Percentiles rank a stretch among this genome's conserved stretches.
These are phyloP conservation scores for Phytophthora ramorum DNA, from an alignment of 352 stramenopile genomes.

Conservation along the genomic window DNA sequence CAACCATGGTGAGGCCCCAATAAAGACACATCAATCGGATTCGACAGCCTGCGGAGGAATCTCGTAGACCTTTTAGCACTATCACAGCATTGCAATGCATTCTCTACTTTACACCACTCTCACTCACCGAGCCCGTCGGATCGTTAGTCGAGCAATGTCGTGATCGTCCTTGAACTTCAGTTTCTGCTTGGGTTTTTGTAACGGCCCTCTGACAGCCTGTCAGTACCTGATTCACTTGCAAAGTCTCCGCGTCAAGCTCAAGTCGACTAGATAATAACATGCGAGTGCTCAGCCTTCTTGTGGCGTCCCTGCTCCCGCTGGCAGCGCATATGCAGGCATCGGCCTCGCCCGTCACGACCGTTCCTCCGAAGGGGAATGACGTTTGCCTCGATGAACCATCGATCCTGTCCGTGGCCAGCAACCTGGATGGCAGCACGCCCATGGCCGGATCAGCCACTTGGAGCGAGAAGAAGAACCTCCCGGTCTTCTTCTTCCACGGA, in stretches of 20 bases:
- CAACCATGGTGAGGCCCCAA: not conserved
- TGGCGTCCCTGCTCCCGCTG: conserved; percentile 10
- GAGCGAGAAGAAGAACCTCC: conserved; percentile 32
- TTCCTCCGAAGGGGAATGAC: conserved; percentile 9
- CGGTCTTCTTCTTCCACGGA: conserved; percentile 64
- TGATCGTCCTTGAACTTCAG: conserved; percentile 17
- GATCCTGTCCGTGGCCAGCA: conserved; percentile 10
- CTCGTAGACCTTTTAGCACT: no score
- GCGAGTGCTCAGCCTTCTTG: conserved; percentile 4
- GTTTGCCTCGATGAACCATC: conserved; percentile 28
- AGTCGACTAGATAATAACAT: conserved; percentile 4
- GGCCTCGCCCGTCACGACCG: conserved; percentile 1
- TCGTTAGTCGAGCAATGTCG: no score
- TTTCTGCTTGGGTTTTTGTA: conserved; percentile 22
- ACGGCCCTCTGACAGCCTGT: not conserved
- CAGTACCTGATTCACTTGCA: conserved; percentile 9
- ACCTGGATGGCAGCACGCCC: not conserved
- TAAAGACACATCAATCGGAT: no score
- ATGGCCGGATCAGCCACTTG: not conserved
- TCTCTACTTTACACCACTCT: no score
- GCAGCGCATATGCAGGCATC: no score
- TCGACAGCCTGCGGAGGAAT: no score
- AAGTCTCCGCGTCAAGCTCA: conserved; percentile 10
- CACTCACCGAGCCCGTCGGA: no score
- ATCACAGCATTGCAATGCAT: no score